Percentiles rank a stretch among this genome's conserved stretches.
phyloP scores from a whole-genome alignment of 139 green algal genomes.

The Pseudopediastrum boryanum region DNA sequence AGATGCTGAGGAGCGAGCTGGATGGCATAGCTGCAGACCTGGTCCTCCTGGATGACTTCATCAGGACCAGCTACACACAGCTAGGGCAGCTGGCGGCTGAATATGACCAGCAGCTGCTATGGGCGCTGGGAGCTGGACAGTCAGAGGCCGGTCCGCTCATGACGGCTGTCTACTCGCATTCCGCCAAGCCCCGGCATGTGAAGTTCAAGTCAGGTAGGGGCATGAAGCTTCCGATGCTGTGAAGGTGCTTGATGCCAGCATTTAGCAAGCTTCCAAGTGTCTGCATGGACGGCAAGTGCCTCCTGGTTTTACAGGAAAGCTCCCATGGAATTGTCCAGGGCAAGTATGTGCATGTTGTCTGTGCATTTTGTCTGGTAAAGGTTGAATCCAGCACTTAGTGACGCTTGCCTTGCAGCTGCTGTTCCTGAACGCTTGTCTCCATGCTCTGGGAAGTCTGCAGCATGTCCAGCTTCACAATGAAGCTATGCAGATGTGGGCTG shows the following conservation, averaged over 20 bases:
- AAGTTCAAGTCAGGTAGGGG: background rate
- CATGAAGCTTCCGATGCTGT: background rate
- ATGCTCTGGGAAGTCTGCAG: too few species aligned
- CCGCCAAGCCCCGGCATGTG: background rate
- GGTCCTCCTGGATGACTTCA: slow-evolving; percentile 12
- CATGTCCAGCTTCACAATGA: too few species aligned
- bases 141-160: background rate
- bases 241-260: background rate
- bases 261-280: too few species aligned
- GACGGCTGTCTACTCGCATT: background rate
- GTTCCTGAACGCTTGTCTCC: too few species aligned
- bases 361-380: too few species aligned
- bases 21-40: background rate
- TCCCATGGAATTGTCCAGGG: too few species aligned
- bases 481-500: too few species aligned
- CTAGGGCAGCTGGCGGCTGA: slow-evolving; percentile 3
- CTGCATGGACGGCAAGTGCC: too few species aligned
- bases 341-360: too few species aligned
- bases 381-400: too few species aligned
- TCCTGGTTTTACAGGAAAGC: too few species aligned
- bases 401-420: too few species aligned
- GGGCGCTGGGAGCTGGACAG: background rate
- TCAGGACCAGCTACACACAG: background rate
- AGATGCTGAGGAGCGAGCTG: background rate
- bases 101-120: slow-evolving; percentile 11